Conservation (phyloP, 805 yeast species). For the Saturnispora saitoi region DNA sequence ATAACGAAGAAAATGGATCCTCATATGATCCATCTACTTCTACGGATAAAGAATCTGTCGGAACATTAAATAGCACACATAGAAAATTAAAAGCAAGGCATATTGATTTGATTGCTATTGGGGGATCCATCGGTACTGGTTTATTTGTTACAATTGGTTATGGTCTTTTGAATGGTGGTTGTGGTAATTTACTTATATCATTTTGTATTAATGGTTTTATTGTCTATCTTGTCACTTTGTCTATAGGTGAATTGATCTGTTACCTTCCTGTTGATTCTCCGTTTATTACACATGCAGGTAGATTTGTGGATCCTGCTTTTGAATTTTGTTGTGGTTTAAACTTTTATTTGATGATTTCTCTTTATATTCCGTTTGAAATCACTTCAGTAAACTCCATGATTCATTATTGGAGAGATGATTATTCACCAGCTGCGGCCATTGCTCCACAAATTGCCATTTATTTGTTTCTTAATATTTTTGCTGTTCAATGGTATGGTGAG, state of each 20-base stretch:
- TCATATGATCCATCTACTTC: neutral
- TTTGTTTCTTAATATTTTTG: conserved; percentile 56
- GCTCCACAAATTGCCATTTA: conserved; percentile 58
- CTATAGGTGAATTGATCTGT: conserved; percentile 73
- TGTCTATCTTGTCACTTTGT: conserved; percentile 54
- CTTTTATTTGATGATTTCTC: conserved; percentile 67
- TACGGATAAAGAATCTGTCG: neutral
- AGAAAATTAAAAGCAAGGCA: conserved; percentile 59
- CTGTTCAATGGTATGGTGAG: conserved; percentile 73
- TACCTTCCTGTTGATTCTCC: conserved; percentile 73
- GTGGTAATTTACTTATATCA: conserved; percentile 56
- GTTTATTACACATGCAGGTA: conserved; percentile 62
- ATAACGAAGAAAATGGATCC: neutral
- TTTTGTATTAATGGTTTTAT: conserved; percentile 66
- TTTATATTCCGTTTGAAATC: conserved; percentile 75
- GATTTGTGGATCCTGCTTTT: conserved; percentile 68
- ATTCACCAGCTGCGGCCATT: conserved; percentile 62
- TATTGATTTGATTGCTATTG: conserved; percentile 69
- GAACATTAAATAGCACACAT: conserved; percentile 14
- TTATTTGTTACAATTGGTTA: conserved; percentile 65
- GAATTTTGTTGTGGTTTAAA: conserved; percentile 76
- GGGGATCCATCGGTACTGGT: conserved; percentile 79
- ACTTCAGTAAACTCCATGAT: conserved; percentile 71
- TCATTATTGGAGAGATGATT: conserved; percentile 75
- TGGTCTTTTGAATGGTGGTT: conserved; percentile 59